These are phyloP conservation scores for Penicillium sp. DNA, from an alignment of 2,329 filamentous ascomycete genomes.

Conservation along the genomic window DNA sequence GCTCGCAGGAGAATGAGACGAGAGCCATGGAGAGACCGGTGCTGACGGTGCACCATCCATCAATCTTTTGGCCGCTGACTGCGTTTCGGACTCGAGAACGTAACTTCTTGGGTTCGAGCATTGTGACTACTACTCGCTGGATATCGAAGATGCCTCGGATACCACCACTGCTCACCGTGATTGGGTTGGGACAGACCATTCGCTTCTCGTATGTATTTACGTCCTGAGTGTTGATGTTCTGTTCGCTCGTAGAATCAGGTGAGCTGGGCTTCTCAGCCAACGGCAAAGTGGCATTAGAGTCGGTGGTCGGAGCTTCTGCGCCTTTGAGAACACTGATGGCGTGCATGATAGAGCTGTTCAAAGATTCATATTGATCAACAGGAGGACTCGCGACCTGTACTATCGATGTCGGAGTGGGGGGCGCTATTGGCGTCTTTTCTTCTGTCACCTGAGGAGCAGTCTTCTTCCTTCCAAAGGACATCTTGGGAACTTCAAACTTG, in stretches of 20 bases:
- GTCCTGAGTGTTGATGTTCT: background rate
- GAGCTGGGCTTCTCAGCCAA: background rate
- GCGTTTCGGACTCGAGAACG: constrained; percentile 10
- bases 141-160: constrained; percentile 20
- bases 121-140: constrained; percentile 15
- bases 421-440: background rate
- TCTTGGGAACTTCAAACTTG: background rate
- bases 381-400: background rate
- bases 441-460: background rate
- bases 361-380: background rate
- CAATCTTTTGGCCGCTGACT: constrained; percentile 10
- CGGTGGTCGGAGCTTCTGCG: background rate
- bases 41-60: constrained; percentile 17
- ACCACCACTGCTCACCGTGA: constrained; percentile 14
- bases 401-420: background rate
- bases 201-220: background rate
- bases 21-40: constrained; percentile 1
- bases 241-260: background rate
- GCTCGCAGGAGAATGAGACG: background rate
- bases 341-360: background rate
- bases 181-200: constrained; percentile 12
- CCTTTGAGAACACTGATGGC: background rate
- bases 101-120: constrained; percentile 12
- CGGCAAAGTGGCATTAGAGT: background rate
- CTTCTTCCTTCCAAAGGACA: constrained; percentile 2